Percentiles rank a stretch among this genome's conserved stretches.
These are phyloP conservation scores for Syzygium aqueum DNA, from an alignment of 345 rosid genomes.

Conservation along the genomic window DNA sequence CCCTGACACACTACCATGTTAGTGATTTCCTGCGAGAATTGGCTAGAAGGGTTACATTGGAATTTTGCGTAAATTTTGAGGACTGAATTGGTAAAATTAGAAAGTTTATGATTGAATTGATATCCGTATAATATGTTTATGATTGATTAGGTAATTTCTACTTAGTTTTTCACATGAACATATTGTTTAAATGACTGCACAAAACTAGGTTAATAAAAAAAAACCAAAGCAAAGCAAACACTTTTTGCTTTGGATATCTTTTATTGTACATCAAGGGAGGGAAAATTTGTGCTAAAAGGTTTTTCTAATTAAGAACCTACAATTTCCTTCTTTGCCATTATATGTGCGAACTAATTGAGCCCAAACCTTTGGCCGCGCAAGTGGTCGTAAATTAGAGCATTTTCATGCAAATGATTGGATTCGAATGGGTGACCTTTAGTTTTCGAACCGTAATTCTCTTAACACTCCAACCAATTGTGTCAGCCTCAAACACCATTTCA, in stretches of 20 bases:
- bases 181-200: background rate
- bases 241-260: background rate
- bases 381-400: background rate
- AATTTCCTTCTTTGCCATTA: background rate
- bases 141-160: background rate
- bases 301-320: background rate
- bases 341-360: background rate
- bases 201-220: background rate
- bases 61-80: background rate
- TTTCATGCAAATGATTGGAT: background rate
- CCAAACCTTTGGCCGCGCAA: background rate
- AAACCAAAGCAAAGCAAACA: background rate
- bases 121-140: background rate
- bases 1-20: background rate
- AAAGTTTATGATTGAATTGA: background rate
- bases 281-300: background rate
- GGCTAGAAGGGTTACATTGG: background rate
- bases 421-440: background rate
- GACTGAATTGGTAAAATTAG: background rate
- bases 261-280: background rate
- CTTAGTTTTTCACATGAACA: background rate
- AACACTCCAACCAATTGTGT: background rate
- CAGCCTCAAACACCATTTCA: background rate
- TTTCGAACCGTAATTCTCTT: background rate
- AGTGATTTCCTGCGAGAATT: accelerated